Evolutionary conservation across 768 basidiomycete species (phyloP), one percentile per base, ranked within the genome.

Genomic region (Thelephora aurantiotincta): DNA sequence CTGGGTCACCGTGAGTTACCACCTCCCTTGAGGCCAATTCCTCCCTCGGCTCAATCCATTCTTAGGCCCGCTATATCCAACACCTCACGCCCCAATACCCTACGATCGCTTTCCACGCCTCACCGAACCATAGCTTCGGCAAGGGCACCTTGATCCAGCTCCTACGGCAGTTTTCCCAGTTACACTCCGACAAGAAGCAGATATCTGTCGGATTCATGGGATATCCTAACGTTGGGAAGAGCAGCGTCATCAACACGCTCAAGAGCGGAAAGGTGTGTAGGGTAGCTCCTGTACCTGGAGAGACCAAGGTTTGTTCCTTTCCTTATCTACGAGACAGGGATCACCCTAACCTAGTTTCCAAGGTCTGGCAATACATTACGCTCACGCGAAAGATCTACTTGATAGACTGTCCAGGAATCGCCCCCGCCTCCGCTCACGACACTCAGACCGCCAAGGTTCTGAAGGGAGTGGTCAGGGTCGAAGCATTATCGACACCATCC

Each of bases 281-380:
- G 12, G 93, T 97, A 50, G 96, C 96, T 11, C 96, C 96, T 6
- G 75, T 98, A 11, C 94, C 96, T 2, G 96, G 96, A 54, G 96
- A 99, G 71, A 99, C 96, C 41, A 99, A 98, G 68, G 65, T 72
- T 37, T 26, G 60, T 48, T 11, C n/a, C 20, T 22, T 22, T 22
- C n/a, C 2, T 22, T 38, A 22, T 2, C 33, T 43, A 18, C 33
- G n/a, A 43, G 20, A 36, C 7, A 44, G n/a, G 23, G 36, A 18
- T 41, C 22, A 9, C 18, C 9, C 38, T 14, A 18, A 33, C 22
- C 35, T 46, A 6, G 30, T 43, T 20, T 9, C 12, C 18, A 9
- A 65, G 65, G 93, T 98, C 54, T 99, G 96, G 96, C 94, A 99
- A 74, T 99, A 99, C 65, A 97, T 99, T 68, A 93, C 91, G 23